Conservation (phyloP, 2,329 filamentous ascomycete species). For the Endocalyx cinctus region DNA sequence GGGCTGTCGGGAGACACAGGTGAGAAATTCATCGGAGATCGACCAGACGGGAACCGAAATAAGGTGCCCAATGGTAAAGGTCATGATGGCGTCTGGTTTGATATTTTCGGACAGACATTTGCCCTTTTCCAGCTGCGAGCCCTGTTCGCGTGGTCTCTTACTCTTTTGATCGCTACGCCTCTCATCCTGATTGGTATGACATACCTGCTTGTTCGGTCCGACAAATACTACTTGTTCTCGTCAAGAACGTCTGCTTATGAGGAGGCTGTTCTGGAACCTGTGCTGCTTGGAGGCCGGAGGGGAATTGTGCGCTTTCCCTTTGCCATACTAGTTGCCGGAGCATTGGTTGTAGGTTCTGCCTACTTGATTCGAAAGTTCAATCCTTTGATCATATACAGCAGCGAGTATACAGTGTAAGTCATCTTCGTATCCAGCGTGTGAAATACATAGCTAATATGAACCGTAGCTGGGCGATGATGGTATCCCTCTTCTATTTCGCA, state of each 20-base stretch:
- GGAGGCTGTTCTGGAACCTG: constrained; percentile 54
- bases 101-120: constrained; percentile 77
- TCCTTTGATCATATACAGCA: constrained; percentile 87
- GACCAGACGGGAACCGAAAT: constrained; percentile 49
- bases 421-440: not conserved
- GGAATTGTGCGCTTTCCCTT: constrained; percentile 84
- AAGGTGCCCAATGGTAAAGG: constrained; percentile 64
- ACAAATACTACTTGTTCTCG: constrained; percentile 87
- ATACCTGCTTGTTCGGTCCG: constrained; percentile 62
- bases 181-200: constrained; percentile 66
- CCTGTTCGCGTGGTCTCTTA: constrained; percentile 83
- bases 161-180: constrained; percentile 74
- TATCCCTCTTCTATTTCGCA: constrained; percentile 72
- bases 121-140: constrained; percentile 75
- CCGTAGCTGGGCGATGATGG: constrained; percentile 71
- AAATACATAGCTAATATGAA: constrained; percentile 8
- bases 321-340: constrained; percentile 63
- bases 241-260: constrained; percentile 52
- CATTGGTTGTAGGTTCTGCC: constrained; percentile 65
- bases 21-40: constrained; percentile 52
- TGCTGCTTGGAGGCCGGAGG: constrained; percentile 69
- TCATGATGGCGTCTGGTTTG: constrained; percentile 83
- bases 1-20: constrained; percentile 65
- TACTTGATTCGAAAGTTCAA: constrained; percentile 79
- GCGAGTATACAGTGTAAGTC: constrained; percentile 65